Percentiles rank a stretch among this genome's conserved stretches.
Evolutionary conservation across 139 green algal genomes (phyloP).

Genomic region (Chlorella sp.): DNA sequence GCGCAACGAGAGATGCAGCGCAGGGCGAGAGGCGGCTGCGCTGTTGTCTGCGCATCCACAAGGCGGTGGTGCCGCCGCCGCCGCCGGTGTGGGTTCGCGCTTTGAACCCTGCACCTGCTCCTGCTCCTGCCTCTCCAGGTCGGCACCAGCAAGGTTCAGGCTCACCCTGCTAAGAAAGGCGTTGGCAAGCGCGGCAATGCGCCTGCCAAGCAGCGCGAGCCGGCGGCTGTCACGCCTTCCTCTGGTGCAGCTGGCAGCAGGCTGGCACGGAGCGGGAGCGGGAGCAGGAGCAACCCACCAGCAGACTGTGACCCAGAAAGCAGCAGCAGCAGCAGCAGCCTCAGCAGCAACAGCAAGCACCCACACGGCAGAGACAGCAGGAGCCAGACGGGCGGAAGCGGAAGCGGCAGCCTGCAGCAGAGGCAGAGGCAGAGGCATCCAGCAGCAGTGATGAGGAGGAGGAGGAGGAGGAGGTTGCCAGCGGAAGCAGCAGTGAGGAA

Average conservation of each 20-base stretch:
- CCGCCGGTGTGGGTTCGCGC: neutral
- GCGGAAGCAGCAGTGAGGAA: neutral
- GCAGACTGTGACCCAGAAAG: neutral
- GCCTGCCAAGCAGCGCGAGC: neutral
- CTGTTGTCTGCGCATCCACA: too few relatives aligned
- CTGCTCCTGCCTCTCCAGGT: neutral
- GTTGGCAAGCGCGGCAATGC: too few relatives aligned
- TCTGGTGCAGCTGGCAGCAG: neutral
- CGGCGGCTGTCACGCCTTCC: neutral
- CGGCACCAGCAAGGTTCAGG: neutral
- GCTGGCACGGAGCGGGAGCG: neutral
- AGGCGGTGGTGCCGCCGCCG: neutral
- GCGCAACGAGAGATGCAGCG: too few relatives aligned
- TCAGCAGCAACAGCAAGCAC: neutral
- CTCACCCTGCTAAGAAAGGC: neutral
- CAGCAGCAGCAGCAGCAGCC: neutral
- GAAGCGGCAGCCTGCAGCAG: neutral
- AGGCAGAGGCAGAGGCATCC: too few relatives aligned
- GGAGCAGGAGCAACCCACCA: neutral
- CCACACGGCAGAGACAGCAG: neutral
- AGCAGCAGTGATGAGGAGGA: too few relatives aligned
- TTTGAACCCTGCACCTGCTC: neutral
- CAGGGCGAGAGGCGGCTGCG: too few relatives aligned
- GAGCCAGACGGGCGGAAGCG: neutral
- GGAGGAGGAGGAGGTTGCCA: too few relatives aligned